These are phyloP conservation scores for Ascocoryne sarcoides DNA, from an alignment of 2,329 filamentous ascomycete genomes.

Conservation along the genomic window DNA sequence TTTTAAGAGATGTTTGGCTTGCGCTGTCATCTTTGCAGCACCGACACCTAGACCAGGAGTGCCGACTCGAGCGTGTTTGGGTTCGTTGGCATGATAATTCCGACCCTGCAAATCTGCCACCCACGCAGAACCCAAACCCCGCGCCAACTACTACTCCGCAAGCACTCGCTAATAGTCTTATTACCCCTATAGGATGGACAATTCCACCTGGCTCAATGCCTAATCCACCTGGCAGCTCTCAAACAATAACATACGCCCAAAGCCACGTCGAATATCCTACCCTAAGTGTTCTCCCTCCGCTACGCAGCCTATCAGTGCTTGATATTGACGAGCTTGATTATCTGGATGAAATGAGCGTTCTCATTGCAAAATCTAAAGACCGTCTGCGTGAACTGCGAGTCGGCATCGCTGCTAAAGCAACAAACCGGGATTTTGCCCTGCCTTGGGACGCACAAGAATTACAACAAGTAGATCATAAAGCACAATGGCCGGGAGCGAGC, in stretches of 20 bases:
- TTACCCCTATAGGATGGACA: conserved; percentile 35
- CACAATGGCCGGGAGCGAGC: conserved; percentile 45
- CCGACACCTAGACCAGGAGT: conserved; percentile 42
- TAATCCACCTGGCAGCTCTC: conserved; percentile 17
- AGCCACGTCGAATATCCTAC: conserved; percentile 67
- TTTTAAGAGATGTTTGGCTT: conserved; percentile 73
- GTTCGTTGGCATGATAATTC: conserved; percentile 74
- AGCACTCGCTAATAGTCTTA: conserved; percentile 28
- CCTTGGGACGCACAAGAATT: conserved; percentile 55
- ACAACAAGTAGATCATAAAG: conserved; percentile 53
- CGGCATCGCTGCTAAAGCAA: conserved; percentile 51
- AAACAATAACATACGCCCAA: conserved; percentile 37
- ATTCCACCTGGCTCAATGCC: conserved; percentile 20
- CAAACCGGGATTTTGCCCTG: conserved; percentile 44
- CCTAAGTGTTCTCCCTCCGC: conserved; percentile 65
- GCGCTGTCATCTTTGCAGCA: conserved; percentile 64
- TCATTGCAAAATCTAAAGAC: conserved; percentile 62
- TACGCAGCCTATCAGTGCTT: conserved; percentile 67
- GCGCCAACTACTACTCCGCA: conserved; percentile 21
- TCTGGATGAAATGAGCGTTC: conserved; percentile 70
- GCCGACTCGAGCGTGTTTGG: conserved; percentile 66
- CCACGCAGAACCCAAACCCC: conserved; percentile 16
- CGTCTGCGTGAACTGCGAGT: conserved; percentile 63
- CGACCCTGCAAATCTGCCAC: conserved; percentile 21
- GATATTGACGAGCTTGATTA: conserved; percentile 80